A percentile compares a stretch with the other conserved stretches of the same genome.
These are phyloP conservation scores for Eutypella sp. DNA, from an alignment of 2,329 filamentous ascomycete species.

Conservation along the genomic window DNA sequence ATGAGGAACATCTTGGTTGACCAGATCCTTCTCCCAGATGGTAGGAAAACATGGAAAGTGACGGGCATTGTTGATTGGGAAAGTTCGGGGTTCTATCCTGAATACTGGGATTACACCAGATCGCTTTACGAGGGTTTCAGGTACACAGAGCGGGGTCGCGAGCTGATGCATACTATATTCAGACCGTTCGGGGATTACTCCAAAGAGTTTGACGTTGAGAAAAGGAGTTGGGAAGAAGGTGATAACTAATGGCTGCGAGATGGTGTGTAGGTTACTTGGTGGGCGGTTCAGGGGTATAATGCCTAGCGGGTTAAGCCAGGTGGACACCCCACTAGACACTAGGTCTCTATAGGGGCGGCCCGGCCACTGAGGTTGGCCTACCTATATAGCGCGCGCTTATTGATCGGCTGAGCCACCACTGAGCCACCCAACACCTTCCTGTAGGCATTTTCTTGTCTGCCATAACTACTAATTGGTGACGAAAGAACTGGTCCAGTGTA, in stretches of 20 bases:
- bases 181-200: slow-evolving; percentile 12
- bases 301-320: too few species aligned
- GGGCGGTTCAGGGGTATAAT: too few species aligned
- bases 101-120: slow-evolving; percentile 28
- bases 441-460: too few species aligned
- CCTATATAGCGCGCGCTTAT: too few species aligned
- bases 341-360: too few species aligned
- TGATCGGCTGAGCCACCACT: too few species aligned
- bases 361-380: too few species aligned
- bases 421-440: too few species aligned
- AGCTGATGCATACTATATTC: slow-evolving; percentile 10
- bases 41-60: slow-evolving; percentile 19
- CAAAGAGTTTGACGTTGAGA: slow-evolving; percentile 12
- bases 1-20: slow-evolving; percentile 29
- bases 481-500: too few species aligned
- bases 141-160: slow-evolving; percentile 7
- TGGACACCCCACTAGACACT: too few species aligned
- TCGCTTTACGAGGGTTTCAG: slow-evolving; percentile 13
- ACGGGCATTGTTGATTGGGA: slow-evolving; percentile 27
- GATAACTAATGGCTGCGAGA: neutral
- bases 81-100: slow-evolving; percentile 21
- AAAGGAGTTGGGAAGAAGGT: slow-evolving; percentile 7
- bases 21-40: slow-evolving; percentile 11
- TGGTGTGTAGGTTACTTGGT: too few species aligned
- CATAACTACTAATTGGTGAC: too few species aligned